Evolutionary conservation across 164 flowering plant genomes (phyloP), one percentile per base, ranked within the genome.

Genomic region (Vitis rotundifolia): DNA sequence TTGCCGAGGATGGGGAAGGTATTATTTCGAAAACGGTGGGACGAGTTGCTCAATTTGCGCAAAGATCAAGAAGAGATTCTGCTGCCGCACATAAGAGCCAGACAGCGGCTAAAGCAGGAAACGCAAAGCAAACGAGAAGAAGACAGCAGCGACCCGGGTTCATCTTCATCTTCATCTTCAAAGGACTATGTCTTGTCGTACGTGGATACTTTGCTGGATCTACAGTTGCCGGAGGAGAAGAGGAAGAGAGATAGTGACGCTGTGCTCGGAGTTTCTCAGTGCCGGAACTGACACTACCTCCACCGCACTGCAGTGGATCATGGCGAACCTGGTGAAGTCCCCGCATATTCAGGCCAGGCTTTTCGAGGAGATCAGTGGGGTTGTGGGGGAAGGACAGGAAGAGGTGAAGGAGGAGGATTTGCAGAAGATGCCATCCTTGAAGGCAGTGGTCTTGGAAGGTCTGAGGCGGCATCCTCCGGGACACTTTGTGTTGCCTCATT

Each of bases 401-500:
- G 72, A 73, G 29, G 59, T 79, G 6, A 26, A 64, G 37, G 85
- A 78, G 56, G 83, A 76, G 5, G 79, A 83, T 11, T 26, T 79
- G 69, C 50, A 66, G 49, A 76, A 74, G 72, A 58, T 79, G 77
- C 60, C 73, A 1, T 79, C 73, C 58, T 53, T 79, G 68, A 79
- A 71, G 62, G 86, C 85, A 1, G 85, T 83, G 72, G 55, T 85
- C 1, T 44, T 81, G 75, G 86, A 85, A 37, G 73, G 69, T 0
- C 54, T 85, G 10, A 61, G 88, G 70, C 63, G 79, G 10, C 88
- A 85, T 72, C 84, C 85, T 1, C 82, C 83, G 1, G 75, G 55
- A 9, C 78, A 77, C 63, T 76, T 79, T n/a, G 49, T 83, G 52
- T 31, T 77, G 59, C 83, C 84, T 1, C 86, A 81, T 49, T 53